Evolutionary conservation across 768 basidiomycete genomes (phyloP), one percentile per base, ranked within the genome.

Genomic region (Russula earlei): DNA sequence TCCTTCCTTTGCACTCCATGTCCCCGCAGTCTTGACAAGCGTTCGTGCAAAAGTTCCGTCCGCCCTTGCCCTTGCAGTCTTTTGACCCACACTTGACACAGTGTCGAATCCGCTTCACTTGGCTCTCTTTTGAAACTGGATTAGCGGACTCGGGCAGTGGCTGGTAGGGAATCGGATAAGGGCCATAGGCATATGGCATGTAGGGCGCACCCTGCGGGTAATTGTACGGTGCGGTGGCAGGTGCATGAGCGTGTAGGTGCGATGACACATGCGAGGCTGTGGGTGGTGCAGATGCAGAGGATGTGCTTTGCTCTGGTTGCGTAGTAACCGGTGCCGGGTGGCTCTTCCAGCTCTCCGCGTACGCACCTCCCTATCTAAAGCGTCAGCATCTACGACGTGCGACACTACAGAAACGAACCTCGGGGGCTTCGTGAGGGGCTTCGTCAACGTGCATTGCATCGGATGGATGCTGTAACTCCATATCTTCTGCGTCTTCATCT

Each of bases 1-100:
- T 89, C 69, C 87, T 74, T 24, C 87, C 87, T 63, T 77, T 82
- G 64, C 87, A 91, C 15, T 85, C 83, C 60, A 84, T 62, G 72
- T 84, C 84, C n/a, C 85, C 85, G 66, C 88, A 91, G 68, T 91
- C 87, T 71, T 87, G 84, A 61, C 87, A 90, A 40, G 80, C 72
- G 66, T 82, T 88, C 62, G 71, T 72, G 66, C 87, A 91, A 66
- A 87, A 88, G 42, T 73, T 72, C 37, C 86, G 73, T 4, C 87
- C 87, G 3, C 87, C 87, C 62, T 89, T 90, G 47, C 87, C 87
- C 66, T 89, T 90, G 67, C 87, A 91, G 22, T 85, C 81, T 68
- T 84, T 81, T 37, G 80, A 82, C 15, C 87, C 87, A 54, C 87
- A 90, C 71, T 91, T 91, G 67, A 83, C 84, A 63, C 87, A 91